phyloP scores from a whole-genome alignment of 2,329 filamentous ascomycete genomes.

The Colletotrichum orbiculare region DNA sequence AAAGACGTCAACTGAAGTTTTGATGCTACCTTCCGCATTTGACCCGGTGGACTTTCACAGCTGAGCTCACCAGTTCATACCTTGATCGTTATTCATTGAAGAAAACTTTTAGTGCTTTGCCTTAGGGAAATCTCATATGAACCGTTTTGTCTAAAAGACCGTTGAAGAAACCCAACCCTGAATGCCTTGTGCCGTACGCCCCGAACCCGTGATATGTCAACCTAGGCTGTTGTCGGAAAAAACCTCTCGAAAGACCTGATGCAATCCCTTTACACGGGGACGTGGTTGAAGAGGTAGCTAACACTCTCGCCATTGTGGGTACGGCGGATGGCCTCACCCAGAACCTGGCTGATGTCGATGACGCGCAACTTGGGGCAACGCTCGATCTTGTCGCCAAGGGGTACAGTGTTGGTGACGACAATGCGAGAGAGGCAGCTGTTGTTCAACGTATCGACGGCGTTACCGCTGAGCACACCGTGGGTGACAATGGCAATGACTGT shows the following conservation, averaged over 20 bases:
- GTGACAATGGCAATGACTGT: conserved; percentile 89
- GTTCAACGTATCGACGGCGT: conserved; percentile 88
- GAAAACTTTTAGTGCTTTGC: no score
- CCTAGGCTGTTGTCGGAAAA: neutral
- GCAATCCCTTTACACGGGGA: conserved; percentile 45
- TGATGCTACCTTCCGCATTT: no score
- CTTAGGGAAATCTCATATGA: no score
- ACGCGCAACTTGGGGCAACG: conserved; percentile 84
- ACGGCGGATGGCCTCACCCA: conserved; percentile 67
- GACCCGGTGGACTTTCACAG: no score
- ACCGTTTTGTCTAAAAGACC: neutral
- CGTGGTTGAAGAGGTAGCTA: conserved; percentile 66
- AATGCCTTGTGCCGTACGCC: conserved; percentile 26
- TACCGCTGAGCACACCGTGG: conserved; percentile 89
- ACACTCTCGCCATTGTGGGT: conserved; percentile 74
- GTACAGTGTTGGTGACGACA: conserved; percentile 84
- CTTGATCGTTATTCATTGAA: no score
- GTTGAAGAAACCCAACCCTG: neutral
- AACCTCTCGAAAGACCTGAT: conserved; percentile 5
- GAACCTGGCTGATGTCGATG: conserved; percentile 89
- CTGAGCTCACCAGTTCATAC: no score
- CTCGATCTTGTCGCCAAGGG: conserved; percentile 77
- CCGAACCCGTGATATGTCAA: conserved; percentile 17
- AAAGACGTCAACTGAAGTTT: no score
- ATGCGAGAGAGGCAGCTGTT: conserved; percentile 79